Conservation (phyloP, 306 rosid genomes). For the Sindora glabra region DNA sequence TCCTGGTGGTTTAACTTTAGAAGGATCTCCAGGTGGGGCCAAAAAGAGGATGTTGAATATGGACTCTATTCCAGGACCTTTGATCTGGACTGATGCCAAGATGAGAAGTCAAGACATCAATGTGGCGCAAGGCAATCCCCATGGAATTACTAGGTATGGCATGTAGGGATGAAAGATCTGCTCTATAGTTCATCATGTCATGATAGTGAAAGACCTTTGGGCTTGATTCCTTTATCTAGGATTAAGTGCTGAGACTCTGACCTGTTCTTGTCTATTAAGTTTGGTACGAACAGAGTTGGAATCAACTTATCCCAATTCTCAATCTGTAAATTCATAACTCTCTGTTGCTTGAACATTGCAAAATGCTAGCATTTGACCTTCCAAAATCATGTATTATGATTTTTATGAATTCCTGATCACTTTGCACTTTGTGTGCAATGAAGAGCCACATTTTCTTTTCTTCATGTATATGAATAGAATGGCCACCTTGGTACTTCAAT, state of each 20-base stretch:
- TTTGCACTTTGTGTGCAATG: constrained; percentile 9
- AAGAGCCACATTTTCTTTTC: neutral
- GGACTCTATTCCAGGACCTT: constrained; percentile 52
- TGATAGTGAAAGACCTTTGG: constrained; percentile 14
- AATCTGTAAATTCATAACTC: constrained; percentile 47
- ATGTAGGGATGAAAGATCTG: constrained; percentile 38
- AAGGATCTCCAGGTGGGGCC: constrained; percentile 61
- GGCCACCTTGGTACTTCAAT: neutral
- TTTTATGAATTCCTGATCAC: constrained; percentile 16
- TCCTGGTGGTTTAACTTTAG: constrained; percentile 63
- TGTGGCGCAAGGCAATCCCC: constrained; percentile 51
- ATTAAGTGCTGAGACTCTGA: constrained; percentile 19
- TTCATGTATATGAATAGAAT: neutral
- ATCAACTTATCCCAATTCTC: constrained; percentile 27
- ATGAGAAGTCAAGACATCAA: constrained; percentile 63
- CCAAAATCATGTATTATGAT: neutral
- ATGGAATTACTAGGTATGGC: constrained; percentile 52
- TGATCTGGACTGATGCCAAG: constrained; percentile 75
- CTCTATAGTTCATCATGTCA: constrained; percentile 19
- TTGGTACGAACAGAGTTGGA: constrained; percentile 31
- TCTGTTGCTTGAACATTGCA: constrained; percentile 15
- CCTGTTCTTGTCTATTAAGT: constrained; percentile 21
- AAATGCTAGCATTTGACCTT: constrained; percentile 21
- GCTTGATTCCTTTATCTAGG: constrained; percentile 20
- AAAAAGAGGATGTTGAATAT: constrained; percentile 50